Conservation (phyloP, 768 basidiomycete species). For the Myochromella boudieri region DNA sequence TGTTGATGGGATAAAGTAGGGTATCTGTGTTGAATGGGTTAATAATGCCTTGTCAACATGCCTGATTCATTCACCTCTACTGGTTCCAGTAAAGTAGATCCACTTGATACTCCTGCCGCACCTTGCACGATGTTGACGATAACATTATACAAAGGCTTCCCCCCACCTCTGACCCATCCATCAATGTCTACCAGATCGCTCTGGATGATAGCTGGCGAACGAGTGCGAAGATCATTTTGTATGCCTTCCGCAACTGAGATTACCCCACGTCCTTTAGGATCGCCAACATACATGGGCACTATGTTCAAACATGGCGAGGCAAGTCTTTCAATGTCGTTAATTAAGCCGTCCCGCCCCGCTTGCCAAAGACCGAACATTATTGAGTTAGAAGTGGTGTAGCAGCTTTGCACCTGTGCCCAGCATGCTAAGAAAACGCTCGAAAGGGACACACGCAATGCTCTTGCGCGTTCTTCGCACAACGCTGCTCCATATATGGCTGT, state of each 20-base stretch:
- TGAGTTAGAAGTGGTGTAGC: constrained; percentile 22
- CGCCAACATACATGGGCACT: constrained; percentile 34
- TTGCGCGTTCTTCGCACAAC: constrained; percentile 42
- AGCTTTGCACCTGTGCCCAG: constrained; percentile 41
- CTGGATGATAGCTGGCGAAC: constrained; percentile 41
- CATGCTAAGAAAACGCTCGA: constrained; percentile 41
- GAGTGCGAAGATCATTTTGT: constrained; percentile 32
- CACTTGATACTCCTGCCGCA: constrained; percentile 22
- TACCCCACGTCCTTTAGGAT: constrained; percentile 12
- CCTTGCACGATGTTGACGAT: constrained; percentile 43
- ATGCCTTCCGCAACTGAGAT: constrained; percentile 31
- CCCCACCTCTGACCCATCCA: constrained; percentile 32
- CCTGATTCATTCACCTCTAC: constrained; percentile 30
- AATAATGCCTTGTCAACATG: too few relatives aligned
- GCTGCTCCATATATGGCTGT: constrained; percentile 18
- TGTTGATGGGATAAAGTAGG: constrained; percentile 32
- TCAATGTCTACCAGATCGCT: constrained; percentile 35
- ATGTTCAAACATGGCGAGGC: constrained; percentile 47
- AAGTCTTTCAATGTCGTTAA: constrained; percentile 34
- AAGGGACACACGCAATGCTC: constrained; percentile 31
- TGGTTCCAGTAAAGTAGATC: constrained; percentile 24
- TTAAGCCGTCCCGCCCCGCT: constrained; percentile 37
- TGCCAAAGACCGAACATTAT: constrained; percentile 49
- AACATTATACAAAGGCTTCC: constrained; percentile 39
- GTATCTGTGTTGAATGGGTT: constrained; percentile 23